Evolutionary conservation across 208 protist species (phyloP).

Genomic region (Crithidia thermophila): DNA sequence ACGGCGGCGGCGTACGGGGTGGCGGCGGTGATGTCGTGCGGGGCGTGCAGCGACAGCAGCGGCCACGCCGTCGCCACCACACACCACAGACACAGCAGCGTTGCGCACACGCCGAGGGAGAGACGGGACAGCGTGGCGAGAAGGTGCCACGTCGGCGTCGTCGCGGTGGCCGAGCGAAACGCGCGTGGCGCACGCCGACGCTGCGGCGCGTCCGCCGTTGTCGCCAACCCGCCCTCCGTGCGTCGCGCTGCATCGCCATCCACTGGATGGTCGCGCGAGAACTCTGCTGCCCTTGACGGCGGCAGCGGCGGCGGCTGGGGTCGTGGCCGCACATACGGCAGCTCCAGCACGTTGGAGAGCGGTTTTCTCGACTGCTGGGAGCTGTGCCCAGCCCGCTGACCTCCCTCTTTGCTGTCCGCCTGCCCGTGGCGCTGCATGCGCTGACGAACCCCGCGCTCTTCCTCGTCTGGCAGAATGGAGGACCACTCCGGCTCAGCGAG

Average conservation of each 20-base stretch:
- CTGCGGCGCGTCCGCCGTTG: not conserved
- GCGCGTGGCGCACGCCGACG: not conserved
- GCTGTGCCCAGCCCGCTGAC: too few relatives aligned
- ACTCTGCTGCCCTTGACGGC: not conserved
- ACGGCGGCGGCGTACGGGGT: slow-evolving; percentile 9
- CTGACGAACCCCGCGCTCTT: slow-evolving; percentile 24
- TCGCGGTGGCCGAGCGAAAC: slow-evolving; percentile 11
- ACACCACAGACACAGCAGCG: slow-evolving; percentile 6
- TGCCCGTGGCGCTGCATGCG: slow-evolving; percentile 12
- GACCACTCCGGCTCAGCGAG: slow-evolving; percentile 54
- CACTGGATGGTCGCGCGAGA: not conserved
- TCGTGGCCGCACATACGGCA: not conserved
- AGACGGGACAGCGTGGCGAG: not conserved
- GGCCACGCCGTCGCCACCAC: slow-evolving; percentile 5
- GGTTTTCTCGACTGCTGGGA: too few relatives aligned
- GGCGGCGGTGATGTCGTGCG: not conserved
- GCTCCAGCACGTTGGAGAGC: slow-evolving; percentile 17
- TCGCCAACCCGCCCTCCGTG: not conserved
- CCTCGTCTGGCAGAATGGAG: slow-evolving; percentile 51
- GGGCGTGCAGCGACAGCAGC: slow-evolving; percentile 34
- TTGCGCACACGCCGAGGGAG: not conserved
- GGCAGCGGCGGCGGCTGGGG: not conserved
- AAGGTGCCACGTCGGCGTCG: not conserved
- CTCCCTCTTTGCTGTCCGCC: not conserved
- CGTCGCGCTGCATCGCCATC: not conserved